phyloP scores from a whole-genome alignment of 352 stramenopile genomes.

The Globisporangium takayamanum region DNA sequence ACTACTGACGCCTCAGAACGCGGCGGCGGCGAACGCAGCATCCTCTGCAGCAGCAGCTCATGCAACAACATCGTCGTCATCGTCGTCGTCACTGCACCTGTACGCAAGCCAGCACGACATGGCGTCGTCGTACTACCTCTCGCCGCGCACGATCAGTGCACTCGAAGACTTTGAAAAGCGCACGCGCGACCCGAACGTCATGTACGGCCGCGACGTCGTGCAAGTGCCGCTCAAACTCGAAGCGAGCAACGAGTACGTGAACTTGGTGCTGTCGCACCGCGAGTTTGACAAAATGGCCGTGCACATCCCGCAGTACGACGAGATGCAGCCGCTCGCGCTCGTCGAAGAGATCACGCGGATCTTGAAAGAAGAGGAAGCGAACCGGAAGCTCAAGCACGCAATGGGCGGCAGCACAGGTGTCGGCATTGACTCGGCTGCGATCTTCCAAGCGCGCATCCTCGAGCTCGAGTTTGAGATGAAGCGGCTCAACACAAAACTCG shows the following conservation, averaged over 20 bases:
- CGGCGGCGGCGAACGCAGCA: neutral
- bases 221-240: slow-evolving; percentile 60
- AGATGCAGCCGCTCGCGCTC: slow-evolving; percentile 43
- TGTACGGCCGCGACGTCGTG: slow-evolving; percentile 68
- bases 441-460: slow-evolving; percentile 49
- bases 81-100: slow-evolving; percentile 13
- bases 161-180: slow-evolving; percentile 21
- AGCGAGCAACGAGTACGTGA: slow-evolving; percentile 45
- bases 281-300: slow-evolving; percentile 77
- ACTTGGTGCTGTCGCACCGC: slow-evolving; percentile 65
- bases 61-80: slow-evolving; percentile 4
- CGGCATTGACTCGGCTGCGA: slow-evolving; percentile 23
- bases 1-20: slow-evolving; percentile 10
- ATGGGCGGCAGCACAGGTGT: slow-evolving; percentile 7
- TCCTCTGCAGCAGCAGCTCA: neutral
- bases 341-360: slow-evolving; percentile 51
- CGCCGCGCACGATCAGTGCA: slow-evolving; percentile 22
- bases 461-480: slow-evolving; percentile 72
- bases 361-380: slow-evolving; percentile 43
- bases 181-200: slow-evolving; percentile 24
- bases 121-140: slow-evolving; percentile 15
- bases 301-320: slow-evolving; percentile 62
- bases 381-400: slow-evolving; percentile 21
- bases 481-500: slow-evolving; percentile 56
- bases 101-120: slow-evolving; percentile 9